Percentiles rank a stretch among this genome's conserved stretches.
Evolutionary conservation across 495 filamentous ascomycete species (phyloP).

Genomic region (Cairneyella variabilis): DNA sequence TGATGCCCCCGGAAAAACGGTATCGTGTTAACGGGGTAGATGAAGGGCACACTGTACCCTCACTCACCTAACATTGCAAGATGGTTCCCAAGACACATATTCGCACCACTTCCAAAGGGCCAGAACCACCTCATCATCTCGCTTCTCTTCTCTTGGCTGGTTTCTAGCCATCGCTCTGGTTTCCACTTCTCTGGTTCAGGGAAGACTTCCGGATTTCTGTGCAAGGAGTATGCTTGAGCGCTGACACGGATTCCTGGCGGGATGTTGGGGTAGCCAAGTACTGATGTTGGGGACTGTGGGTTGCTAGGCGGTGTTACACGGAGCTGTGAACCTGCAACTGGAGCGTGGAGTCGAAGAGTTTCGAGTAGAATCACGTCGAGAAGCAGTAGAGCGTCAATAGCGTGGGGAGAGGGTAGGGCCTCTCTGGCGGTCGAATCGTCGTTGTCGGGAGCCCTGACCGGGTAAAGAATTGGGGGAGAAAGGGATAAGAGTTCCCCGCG

Average conservation of each 20-base stretch:
- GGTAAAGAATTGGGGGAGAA: conserved; percentile 19
- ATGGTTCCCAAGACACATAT: conserved; percentile 79
- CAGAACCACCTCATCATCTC: conserved; percentile 62
- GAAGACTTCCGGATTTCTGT: conserved; percentile 58
- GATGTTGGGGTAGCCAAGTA: conserved; percentile 52
- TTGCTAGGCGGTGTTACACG: conserved; percentile 55
- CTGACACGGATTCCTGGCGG: conserved; percentile 60
- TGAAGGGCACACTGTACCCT: not conserved
- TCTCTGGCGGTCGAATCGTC: conserved; percentile 1
- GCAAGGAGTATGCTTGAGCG: conserved; percentile 62
- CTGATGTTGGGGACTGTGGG: conserved; percentile 28
- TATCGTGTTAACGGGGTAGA: not conserved
- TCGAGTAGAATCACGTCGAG: conserved; percentile 71
- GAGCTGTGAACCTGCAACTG: conserved; percentile 72
- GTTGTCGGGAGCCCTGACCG: not conserved
- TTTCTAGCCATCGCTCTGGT: conserved; percentile 56
- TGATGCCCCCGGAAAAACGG: no score
- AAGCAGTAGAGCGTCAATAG: conserved; percentile 62
- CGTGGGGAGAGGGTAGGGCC: conserved; percentile 47
- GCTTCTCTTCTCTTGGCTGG: conserved; percentile 33
- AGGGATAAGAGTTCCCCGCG: conserved; percentile 57
- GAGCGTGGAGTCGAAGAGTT: conserved; percentile 68
- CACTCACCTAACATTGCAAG: conserved; percentile 67
- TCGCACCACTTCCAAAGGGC: conserved; percentile 77
- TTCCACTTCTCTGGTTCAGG: conserved; percentile 58